These are phyloP conservation scores for Heteromeles arbutifolia DNA, from an alignment of 306 rosid genomes.

Conservation along the genomic window DNA sequence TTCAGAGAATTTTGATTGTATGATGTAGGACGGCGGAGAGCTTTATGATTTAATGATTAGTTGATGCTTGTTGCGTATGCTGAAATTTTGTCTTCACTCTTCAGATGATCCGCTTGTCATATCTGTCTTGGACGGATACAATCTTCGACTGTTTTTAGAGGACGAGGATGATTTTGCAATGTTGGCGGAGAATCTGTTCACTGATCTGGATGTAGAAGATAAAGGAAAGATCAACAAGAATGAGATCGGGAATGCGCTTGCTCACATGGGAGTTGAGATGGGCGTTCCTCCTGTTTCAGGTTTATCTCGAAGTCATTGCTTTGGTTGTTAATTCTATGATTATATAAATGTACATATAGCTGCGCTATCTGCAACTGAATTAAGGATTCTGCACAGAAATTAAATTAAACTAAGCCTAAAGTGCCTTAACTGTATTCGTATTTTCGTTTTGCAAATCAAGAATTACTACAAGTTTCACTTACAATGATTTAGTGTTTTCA, in stretches of 20 bases:
- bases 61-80: conserved; percentile 8
- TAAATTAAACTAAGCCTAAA: background rate
- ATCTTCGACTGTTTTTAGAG: conserved; percentile 53
- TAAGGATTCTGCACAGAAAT: background rate
- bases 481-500: background rate
- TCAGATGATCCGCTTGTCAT: conserved; percentile 76
- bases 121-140: conserved; percentile 74
- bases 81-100: conserved; percentile 19
- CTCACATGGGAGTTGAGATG: conserved; percentile 84
- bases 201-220: conserved; percentile 81
- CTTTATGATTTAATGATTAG: background rate
- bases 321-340: background rate
- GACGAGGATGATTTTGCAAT: conserved; percentile 97
- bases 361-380: background rate
- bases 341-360: background rate
- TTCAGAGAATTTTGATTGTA: background rate
- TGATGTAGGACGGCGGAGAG: background rate
- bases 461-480: background rate
- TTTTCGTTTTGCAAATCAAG: background rate
- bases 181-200: conserved; percentile 82
- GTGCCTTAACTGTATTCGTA: background rate
- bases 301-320: conserved; percentile 11
- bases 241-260: conserved; percentile 65
- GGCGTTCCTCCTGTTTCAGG: conserved; percentile 96
- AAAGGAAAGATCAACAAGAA: conserved; percentile 78